Evolutionary conservation across 345 rosid genomes (phyloP).

Genomic region (Zanthoxylum bungeanum): DNA sequence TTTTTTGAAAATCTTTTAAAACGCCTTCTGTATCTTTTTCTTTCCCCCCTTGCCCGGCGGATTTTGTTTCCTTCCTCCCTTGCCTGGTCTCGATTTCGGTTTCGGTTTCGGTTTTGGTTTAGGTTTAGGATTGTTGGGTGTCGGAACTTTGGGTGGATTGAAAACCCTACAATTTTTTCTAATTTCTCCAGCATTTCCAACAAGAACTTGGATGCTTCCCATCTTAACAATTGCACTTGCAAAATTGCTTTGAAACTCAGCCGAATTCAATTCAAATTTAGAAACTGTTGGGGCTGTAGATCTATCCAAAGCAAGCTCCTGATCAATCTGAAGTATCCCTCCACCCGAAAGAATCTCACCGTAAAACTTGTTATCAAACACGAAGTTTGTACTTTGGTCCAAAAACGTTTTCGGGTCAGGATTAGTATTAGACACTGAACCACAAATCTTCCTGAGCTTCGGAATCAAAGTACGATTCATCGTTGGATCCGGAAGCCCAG

Average conservation of each 20-base stretch:
- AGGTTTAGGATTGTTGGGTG: conserved; percentile 1
- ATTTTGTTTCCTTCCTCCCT: not conserved
- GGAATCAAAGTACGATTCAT: conserved; percentile 47
- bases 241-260: conserved; percentile 40
- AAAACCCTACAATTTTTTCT: too few relatives aligned
- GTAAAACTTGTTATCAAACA: conserved; percentile 46
- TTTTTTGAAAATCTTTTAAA: too few relatives aligned
- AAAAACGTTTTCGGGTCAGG: conserved; percentile 51
- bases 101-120: too few relatives aligned
- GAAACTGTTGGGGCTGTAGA: conserved; percentile 43
- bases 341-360: conserved; percentile 38
- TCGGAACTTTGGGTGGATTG: too few relatives aligned
- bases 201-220: too few relatives aligned
- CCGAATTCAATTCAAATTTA: conserved; percentile 29
- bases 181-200: too few relatives aligned
- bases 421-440: not conserved
- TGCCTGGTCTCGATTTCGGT: not conserved
- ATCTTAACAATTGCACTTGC: too few relatives aligned
- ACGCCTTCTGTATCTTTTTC: not conserved
- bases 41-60: not conserved
- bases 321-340: too few relatives aligned
- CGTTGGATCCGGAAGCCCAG: conserved; percentile 43
- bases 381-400: conserved; percentile 55
- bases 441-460: conserved; percentile 39
- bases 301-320: conserved; percentile 35